Evolutionary conservation across 2,329 filamentous ascomycete genomes (phyloP).

Genomic region (Aspergillus thermomutatus): DNA sequence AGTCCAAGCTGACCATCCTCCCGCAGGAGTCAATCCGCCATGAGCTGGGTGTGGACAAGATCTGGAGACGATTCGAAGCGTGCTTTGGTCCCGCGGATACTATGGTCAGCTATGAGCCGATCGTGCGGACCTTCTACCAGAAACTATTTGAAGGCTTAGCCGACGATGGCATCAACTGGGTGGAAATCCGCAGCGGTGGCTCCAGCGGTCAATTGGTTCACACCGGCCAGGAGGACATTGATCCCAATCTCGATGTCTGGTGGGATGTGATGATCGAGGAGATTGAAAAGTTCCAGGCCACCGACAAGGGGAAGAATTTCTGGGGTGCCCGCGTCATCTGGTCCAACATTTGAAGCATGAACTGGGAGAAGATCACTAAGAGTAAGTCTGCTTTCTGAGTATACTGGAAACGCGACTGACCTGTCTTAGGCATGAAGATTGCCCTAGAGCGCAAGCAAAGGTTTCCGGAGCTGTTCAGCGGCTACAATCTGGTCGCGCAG

Average conservation of each 20-base stretch:
- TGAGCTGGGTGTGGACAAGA: conserved; percentile 75
- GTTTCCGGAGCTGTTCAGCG: conserved; percentile 73
- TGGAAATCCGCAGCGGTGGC: conserved; percentile 75
- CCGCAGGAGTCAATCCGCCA: conserved; percentile 70
- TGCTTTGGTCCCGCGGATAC: conserved; percentile 70
- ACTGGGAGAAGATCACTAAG: conserved; percentile 1
- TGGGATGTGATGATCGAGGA: conserved; percentile 67
- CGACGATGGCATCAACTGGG: conserved; percentile 77
- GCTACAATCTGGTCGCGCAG: conserved; percentile 84
- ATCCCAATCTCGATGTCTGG: conserved; percentile 66
- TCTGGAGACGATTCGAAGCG: conserved; percentile 76
- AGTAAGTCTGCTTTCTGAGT: conserved; percentile 1
- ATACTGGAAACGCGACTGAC: conserved; percentile 43
- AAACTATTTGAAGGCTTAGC: conserved; percentile 66
- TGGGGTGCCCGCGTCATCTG: conserved; percentile 82
- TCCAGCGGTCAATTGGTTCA: conserved; percentile 64
- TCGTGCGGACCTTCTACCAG: conserved; percentile 71
- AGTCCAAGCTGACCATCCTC: conserved; percentile 66
- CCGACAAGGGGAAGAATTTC: conserved; percentile 67
- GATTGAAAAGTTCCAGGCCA: conserved; percentile 67
- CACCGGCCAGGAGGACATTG: conserved; percentile 61
- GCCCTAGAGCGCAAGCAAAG: conserved; percentile 77
- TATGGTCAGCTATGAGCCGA: conserved; percentile 80
- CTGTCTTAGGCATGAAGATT: conserved; percentile 75
- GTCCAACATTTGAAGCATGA: conserved; percentile 62